Percentiles rank a stretch among this genome's conserved stretches.
These are phyloP conservation scores for Arthrocladium fulminans DNA, from an alignment of 2,329 filamentous ascomycete genomes.

Conservation along the genomic window DNA sequence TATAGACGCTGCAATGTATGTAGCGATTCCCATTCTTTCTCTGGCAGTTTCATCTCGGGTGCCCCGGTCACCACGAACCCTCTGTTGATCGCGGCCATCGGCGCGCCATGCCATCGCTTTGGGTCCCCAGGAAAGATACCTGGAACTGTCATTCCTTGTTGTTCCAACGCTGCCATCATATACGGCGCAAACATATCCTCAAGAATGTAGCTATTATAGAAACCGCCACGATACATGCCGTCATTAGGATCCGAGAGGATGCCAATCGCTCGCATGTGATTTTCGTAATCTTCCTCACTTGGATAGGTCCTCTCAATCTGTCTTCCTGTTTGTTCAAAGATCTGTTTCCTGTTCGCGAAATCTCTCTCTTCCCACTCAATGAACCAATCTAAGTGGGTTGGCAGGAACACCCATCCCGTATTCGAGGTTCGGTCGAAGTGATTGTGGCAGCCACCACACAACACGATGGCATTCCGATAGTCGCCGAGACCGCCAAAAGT, in stretches of 20 bases:
- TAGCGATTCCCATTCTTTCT: constrained; percentile 1
- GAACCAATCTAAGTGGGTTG: background rate
- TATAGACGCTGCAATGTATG: background rate
- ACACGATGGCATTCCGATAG: background rate
- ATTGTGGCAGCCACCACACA: constrained; percentile 1
- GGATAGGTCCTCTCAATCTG: background rate
- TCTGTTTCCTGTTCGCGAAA: background rate
- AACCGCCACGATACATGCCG: background rate
- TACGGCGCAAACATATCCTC: no score
- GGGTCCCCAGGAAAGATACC: background rate
- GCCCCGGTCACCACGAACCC: background rate
- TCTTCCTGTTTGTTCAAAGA: background rate
- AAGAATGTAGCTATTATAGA: constrained; percentile 6
- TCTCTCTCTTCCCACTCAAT: background rate
- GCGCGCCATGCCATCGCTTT: background rate
- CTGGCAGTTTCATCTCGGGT: constrained; percentile 2
- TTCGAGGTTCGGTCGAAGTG: background rate
- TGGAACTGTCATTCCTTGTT: background rate
- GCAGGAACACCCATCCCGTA: background rate
- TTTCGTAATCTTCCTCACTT: background rate
- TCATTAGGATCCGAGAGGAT: background rate
- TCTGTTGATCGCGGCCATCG: background rate
- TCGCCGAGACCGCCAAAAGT: background rate
- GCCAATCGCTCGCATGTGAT: background rate
- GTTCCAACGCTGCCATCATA: background rate